Evolutionary conservation across 345 rosid species (phyloP).

Genomic region (Clarkia xantiana): DNA sequence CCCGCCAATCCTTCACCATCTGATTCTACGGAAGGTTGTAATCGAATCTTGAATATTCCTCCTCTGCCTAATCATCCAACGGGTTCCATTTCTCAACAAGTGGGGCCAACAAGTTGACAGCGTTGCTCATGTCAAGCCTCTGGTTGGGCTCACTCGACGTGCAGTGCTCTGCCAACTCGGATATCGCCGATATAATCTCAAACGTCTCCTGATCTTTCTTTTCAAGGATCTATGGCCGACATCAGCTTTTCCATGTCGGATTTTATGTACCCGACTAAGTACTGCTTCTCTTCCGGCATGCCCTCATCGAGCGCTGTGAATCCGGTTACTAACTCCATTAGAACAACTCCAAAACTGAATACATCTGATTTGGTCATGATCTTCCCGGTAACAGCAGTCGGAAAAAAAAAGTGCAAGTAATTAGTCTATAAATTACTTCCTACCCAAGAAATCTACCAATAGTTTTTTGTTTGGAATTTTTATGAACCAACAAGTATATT

Average conservation of each 20-base stretch:
- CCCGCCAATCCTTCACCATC: conserved; percentile 78
- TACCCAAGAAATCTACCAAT: too few relatives aligned
- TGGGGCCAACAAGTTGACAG: conserved; percentile 48
- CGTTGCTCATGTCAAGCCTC: conserved; percentile 69
- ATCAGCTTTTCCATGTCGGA: conserved; percentile 38
- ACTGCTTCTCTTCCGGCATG: conserved; percentile 60
- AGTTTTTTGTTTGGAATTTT: too few relatives aligned
- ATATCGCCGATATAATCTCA: conserved; percentile 38
- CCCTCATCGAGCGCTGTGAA: conserved; percentile 54
- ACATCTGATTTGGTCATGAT: conserved; percentile 68
- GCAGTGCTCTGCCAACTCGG: conserved; percentile 70
- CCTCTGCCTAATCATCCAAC: conserved; percentile 27
- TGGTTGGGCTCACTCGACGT: conserved; percentile 58
- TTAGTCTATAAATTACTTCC: too few relatives aligned
- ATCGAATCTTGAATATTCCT: conserved; percentile 58
- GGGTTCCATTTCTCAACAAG: conserved; percentile 75
- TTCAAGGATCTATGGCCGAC: conserved; percentile 40
- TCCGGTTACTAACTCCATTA: conserved; percentile 67
- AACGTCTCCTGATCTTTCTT: conserved; percentile 35
- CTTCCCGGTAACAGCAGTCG: conserved; percentile 54
- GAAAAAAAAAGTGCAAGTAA: too few relatives aligned
- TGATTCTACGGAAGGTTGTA: conserved; percentile 65
- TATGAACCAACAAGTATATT: conserved; percentile 67
- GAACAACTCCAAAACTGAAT: conserved; percentile 64
- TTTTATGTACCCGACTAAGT: conserved; percentile 48